Base-by-base conservation (phyloP, 2,329 filamentous ascomycete genomes). In the Onygenales sp. region DNA sequence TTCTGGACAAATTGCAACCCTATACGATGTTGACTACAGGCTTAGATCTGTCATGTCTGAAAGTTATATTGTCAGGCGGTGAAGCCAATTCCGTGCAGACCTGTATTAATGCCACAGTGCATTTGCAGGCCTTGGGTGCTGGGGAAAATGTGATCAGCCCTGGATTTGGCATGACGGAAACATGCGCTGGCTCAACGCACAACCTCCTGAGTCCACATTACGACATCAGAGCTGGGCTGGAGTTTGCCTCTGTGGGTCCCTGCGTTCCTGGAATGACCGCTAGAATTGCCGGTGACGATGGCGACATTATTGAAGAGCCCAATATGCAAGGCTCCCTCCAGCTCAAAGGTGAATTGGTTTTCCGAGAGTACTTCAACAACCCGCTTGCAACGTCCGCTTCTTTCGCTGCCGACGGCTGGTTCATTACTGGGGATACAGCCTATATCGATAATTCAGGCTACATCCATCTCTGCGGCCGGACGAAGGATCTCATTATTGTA, bases 151-250 rank as follows among this genome's bases (percentile, higher is more conserved):
- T 72, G 7, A 66, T 78, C 13, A 58, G 55, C 4, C 67, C 75
- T 0, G 75, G 71, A 0, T 78, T 74, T 42, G 73, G 76, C 7
- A 75, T 78, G 75, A 79, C 76, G 0, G 78, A 80, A 63, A 80
- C 76, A 0, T 80, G 76, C 57, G 77, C 75, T 0, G 77, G 77
- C 0, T 57, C 65, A 3, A 77, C 78, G 17, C 78, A 67, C 64
- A 73, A 71, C 33, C 36, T 57, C 0, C 50, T 66, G 0, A 77
- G 70, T 50, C 77, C 77, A 0, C 39, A 49, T 0, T 71, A 70
- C 51, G 76, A 78, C 51, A 17, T 69, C 0, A 47, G 55, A 0
- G 52, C 60, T 1, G 54, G 56, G 1, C 52, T 52, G 2, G 59
- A 63, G 11, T 67, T 76, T 33, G 65, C 72, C 2, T 70, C 66